Percentiles rank a stretch among this genome's conserved stretches.
Conservation (phyloP, 306 rosid genomes). For the Casuarina cunninghamiana region DNA sequence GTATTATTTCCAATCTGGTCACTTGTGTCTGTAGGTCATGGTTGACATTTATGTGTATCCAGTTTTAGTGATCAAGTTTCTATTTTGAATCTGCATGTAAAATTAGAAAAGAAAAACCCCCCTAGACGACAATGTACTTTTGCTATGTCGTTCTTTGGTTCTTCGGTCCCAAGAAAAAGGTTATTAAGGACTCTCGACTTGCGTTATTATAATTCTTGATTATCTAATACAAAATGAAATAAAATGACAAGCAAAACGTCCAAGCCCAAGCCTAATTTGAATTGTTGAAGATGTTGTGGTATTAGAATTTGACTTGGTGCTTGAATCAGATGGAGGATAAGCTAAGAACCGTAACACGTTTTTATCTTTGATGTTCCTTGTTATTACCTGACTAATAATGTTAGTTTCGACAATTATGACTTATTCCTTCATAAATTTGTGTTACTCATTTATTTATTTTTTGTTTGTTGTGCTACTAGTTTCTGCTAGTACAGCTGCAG, state of each 20-base stretch:
- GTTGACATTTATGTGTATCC: background rate
- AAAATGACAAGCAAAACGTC: background rate
- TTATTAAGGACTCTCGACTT: background rate
- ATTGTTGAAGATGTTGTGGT: background rate
- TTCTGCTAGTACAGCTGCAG: conserved; percentile 58
- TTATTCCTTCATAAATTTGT: background rate
- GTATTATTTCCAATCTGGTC: background rate
- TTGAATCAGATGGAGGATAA: background rate
- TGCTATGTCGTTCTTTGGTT: background rate
- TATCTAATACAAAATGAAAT: background rate
- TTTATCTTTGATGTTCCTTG: background rate
- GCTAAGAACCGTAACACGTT: background rate
- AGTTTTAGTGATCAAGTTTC: background rate
- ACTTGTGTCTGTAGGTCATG: background rate
- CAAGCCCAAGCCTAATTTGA: background rate
- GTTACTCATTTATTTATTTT: background rate
- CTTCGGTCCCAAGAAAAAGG: background rate
- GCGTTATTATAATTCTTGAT: background rate
- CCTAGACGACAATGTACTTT: background rate
- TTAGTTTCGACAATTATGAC: background rate
- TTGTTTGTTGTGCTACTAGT: conserved; percentile 36
- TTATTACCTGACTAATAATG: background rate
- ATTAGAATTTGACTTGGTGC: background rate
- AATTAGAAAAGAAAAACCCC: background rate
- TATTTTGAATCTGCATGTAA: background rate